Conservation (phyloP, 1,139 yeast species). For the Kodamaea anthophila region DNA sequence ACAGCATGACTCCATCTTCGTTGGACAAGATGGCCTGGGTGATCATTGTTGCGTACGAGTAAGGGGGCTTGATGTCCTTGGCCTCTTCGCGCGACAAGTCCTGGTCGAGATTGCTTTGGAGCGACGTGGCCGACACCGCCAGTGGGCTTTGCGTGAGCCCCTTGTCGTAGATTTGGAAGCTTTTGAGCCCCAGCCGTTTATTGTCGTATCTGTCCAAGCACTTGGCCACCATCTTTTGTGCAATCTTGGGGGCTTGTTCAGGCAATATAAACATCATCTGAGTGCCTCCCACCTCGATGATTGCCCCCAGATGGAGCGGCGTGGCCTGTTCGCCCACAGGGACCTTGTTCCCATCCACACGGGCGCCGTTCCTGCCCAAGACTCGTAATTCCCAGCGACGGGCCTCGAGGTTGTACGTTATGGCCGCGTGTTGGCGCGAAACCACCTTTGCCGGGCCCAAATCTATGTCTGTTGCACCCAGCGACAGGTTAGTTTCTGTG, state of each 20-base stretch:
- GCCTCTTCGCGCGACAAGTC: conserved; percentile 86
- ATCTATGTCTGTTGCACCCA: conserved; percentile 65
- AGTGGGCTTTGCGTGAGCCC: conserved; percentile 36
- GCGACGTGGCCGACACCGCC: conserved; percentile 35
- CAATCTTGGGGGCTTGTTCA: conserved; percentile 71
- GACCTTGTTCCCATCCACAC: conserved; percentile 67
- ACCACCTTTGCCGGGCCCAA: conserved; percentile 96
- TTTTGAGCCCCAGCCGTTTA: conserved; percentile 22
- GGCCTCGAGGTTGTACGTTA: conserved; percentile 65
- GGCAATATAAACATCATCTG: conserved; percentile 99
- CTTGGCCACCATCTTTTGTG: conserved; percentile 43
- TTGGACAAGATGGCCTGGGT: conserved; percentile 93
- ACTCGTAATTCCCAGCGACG: conserved; percentile 84
- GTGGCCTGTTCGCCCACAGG: conserved; percentile 44
- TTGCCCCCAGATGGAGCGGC: conserved; percentile 74
- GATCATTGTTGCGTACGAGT: conserved; percentile 95
- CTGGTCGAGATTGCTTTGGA: conserved; percentile 49
- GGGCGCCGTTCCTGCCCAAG: conserved; percentile 87
- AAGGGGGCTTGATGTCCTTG: conserved; percentile 92
- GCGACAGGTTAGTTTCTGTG: conserved; percentile 45
- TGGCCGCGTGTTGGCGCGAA: conserved; percentile 80
- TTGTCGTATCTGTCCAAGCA: conserved; percentile 28
- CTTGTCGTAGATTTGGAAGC: conserved; percentile 52
- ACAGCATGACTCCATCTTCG: conserved; percentile 78
- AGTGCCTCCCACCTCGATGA: conserved; percentile 91